Evolutionary conservation across 1,284 basidiomycete genomes (phyloP), one percentile per base, ranked within the genome.

Genomic region (Exobasidium rhododendri): DNA sequence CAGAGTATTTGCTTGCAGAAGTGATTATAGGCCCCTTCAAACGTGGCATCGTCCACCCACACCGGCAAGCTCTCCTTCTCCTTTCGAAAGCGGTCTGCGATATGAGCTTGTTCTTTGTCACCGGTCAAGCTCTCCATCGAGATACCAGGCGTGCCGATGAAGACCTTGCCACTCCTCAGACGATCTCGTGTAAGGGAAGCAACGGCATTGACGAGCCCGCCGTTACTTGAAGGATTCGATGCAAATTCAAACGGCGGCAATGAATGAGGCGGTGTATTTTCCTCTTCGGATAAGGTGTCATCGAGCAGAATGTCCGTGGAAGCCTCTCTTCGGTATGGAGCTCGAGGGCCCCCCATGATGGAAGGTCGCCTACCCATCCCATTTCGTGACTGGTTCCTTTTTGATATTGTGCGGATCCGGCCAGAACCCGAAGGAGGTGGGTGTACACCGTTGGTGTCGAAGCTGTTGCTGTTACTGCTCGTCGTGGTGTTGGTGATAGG

Each of bases 1-100:
- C 91, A 93, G 30, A 92, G 84, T 29, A 92, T 89, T 83, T 90
- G 89, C 73, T 93, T 91, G 79, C 91, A 93, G 79, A 91, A 92
- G 70, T 89, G 87, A 77, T 91, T 89, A 71, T 93, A 93, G 75
- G 86, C 88, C 61, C 85, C 85, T 66, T 86, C 84, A 66, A 91
- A 91, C 74, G 74, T 72, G 17, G 74, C 71, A 59, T 80, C 80
- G 7, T 76, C 73, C n/a, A 93, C 87, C 90, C 90, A 92, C 24
- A 93, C 89, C 0, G 89, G 88, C 4, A 87, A 71, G 69, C 85
- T 86, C 0, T 84, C 81, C 43, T 84, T 82, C 69, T 88, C 82
- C 4, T 84, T 80, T 53, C 83, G 73, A 83, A 91, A 85, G 43
- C 85, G 82, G 49, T 81, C 73, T 67, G 90, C 86, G 61, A 92